phyloP scores from a whole-genome alignment of 2,329 filamentous ascomycete species.

The Metarhizium sp. region DNA sequence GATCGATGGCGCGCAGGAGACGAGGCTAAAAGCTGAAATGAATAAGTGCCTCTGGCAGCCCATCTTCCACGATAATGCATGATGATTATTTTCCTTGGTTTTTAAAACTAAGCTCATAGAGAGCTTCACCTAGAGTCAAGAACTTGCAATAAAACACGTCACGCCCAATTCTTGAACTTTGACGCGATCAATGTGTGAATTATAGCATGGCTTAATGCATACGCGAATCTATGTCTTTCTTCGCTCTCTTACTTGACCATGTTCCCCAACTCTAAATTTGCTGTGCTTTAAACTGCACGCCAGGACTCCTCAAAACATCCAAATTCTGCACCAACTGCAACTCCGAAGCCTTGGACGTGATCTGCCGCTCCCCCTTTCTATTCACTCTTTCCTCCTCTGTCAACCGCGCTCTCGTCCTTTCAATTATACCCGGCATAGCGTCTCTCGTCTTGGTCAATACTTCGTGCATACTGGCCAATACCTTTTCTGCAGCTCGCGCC shows the following conservation, averaged over 20 bases:
- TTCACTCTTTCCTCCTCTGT: constrained; percentile 35
- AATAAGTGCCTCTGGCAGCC: neutral
- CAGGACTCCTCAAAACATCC: constrained; percentile 56
- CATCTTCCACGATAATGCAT: neutral
- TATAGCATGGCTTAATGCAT: neutral
- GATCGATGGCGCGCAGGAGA: neutral
- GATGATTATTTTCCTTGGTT: neutral
- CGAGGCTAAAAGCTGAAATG: neutral
- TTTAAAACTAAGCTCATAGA: no score
- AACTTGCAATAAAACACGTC: no score
- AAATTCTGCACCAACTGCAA: constrained; percentile 73
- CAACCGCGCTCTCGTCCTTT: constrained; percentile 31
- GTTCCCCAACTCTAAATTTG: constrained; percentile 21
- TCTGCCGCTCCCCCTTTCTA: constrained; percentile 53
- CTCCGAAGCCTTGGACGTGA: constrained; percentile 78
- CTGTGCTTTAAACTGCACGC: constrained; percentile 51
- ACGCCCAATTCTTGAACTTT: no score
- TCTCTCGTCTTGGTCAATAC: constrained; percentile 62
- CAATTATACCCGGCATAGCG: constrained; percentile 46
- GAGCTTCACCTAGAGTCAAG: no score
- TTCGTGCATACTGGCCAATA: constrained; percentile 85
- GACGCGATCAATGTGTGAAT: no score
- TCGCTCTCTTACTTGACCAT: neutral
- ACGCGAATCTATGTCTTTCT: neutral
- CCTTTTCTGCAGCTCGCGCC: constrained; percentile 74